These are phyloP conservation scores for Conticribra guillardii DNA, from an alignment of 108 stramenopile genomes.

Conservation along the genomic window DNA sequence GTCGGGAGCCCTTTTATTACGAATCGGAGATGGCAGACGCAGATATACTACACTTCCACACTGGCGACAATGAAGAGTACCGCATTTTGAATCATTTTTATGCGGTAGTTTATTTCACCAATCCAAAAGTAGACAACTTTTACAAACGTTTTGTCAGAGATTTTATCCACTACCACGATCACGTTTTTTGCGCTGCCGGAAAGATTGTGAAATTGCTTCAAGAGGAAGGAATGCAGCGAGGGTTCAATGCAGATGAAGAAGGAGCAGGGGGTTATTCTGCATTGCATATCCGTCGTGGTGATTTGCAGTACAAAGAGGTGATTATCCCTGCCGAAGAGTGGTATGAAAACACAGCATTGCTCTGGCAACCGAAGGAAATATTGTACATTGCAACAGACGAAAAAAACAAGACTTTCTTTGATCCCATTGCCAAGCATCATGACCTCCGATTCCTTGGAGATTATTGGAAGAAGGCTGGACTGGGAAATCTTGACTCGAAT, in stretches of 20 bases:
- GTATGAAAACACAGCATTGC: constrained; percentile 56
- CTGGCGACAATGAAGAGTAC: constrained; percentile 48
- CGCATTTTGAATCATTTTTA: constrained; percentile 90
- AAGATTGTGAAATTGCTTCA: constrained; percentile 85
- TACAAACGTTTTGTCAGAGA: constrained; percentile 71
- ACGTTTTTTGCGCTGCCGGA: constrained; percentile 90
- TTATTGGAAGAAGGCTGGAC: constrained; percentile 63
- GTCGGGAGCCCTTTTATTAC: constrained; percentile 42
- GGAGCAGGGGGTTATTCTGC: constrained; percentile 81
- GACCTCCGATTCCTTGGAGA: constrained; percentile 79
- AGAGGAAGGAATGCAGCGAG: constrained; percentile 57
- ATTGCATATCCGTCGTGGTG: constrained; percentile 86
- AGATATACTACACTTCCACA: constrained; percentile 72
- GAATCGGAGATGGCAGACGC: constrained; percentile 23
- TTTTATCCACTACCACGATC: constrained; percentile 84
- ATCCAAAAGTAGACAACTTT: constrained; percentile 74
- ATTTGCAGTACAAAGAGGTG: constrained; percentile 85
- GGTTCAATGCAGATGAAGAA: constrained; percentile 63
- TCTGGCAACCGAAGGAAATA: constrained; percentile 44
- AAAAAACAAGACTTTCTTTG: constrained; percentile 84
- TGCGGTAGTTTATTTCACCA: constrained; percentile 71
- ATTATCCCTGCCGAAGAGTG: constrained; percentile 70
- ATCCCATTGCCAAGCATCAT: constrained; percentile 69
- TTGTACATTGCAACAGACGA: constrained; percentile 89
- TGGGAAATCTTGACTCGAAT: constrained; percentile 77